Evolutionary conservation across 768 basidiomycete genomes (phyloP).

Genomic region (Austroboletus eburneus): DNA sequence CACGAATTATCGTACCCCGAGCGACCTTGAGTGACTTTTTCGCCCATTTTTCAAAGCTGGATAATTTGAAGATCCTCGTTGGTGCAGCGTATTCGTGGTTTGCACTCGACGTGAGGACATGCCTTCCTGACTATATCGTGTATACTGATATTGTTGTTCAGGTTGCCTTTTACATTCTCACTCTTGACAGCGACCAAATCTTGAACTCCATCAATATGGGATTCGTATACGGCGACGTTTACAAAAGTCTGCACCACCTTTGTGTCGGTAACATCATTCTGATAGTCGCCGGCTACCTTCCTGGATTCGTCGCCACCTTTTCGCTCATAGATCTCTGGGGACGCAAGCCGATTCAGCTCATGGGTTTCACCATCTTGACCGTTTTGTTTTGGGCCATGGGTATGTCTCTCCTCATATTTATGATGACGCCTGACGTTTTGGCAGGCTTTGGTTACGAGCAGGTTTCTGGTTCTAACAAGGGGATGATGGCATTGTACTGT

Average conservation of each 20-base stretch:
- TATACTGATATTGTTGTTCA: conserved; percentile 21
- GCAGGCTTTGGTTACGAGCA: conserved; percentile 61
- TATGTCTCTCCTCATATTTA: conserved; percentile 26
- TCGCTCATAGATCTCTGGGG: conserved; percentile 71
- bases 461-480: conserved; percentile 43
- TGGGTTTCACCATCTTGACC: conserved; percentile 68
- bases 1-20: conserved; percentile 60
- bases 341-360: conserved; percentile 71
- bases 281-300: conserved; percentile 68
- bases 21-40: conserved; percentile 66
- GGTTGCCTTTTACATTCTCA: conserved; percentile 83
- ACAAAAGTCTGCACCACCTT: conserved; percentile 52
- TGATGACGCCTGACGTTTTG: background rate
- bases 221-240: conserved; percentile 38
- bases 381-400: conserved; percentile 63
- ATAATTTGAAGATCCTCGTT: conserved; percentile 72
- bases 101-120: conserved; percentile 69
- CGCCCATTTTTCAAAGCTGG: conserved; percentile 60
- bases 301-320: conserved; percentile 57
- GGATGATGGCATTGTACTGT: conserved; percentile 75
- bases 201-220: conserved; percentile 62
- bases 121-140: background rate
- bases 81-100: conserved; percentile 83
- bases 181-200: conserved; percentile 73
- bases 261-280: conserved; percentile 70